Evolutionary conservation across 306 rosid species (phyloP).

Genomic region (Glycine soja): DNA sequence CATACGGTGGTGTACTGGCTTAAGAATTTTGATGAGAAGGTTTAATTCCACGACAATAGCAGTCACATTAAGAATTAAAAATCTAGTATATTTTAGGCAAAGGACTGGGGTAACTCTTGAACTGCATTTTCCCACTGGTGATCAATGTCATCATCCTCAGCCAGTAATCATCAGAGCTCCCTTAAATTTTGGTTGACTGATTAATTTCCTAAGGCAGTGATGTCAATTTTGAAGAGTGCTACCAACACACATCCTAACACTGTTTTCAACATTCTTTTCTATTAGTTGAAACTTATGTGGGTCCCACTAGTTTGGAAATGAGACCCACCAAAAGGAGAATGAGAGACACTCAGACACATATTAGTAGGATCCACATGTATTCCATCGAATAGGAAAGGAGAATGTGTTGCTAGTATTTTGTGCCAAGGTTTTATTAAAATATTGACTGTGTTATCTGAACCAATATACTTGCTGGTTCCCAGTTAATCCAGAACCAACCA

Average conservation of each 20-base stretch:
- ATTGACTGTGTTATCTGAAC: constrained; percentile 16
- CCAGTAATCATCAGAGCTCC: neutral
- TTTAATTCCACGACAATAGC: neutral
- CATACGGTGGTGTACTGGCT: neutral
- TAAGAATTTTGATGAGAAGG: constrained; percentile 25
- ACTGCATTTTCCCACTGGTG: constrained; percentile 19
- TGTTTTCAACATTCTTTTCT: neutral
- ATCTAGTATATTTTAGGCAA: constrained; percentile 22
- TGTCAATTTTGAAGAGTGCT: neutral
- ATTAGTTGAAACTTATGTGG: neutral
- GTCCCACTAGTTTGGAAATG: neutral
- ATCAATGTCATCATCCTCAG: constrained; percentile 9
- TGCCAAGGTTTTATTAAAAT: constrained; percentile 23
- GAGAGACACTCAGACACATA: neutral
- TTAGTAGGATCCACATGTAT: neutral
- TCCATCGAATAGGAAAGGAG: neutral
- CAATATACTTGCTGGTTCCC: constrained; percentile 8
- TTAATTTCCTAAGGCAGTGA: neutral
- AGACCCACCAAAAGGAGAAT: neutral
- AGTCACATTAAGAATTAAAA: neutral
- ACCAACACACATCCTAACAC: neutral
- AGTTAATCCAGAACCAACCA: constrained; percentile 10
- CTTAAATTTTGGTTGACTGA: too few species aligned
- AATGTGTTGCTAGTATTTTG: neutral
- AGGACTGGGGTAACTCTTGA: neutral